Base-by-base conservation (phyloP, 2,329 filamentous ascomycete genomes). In the Huntiella moniliformis region DNA sequence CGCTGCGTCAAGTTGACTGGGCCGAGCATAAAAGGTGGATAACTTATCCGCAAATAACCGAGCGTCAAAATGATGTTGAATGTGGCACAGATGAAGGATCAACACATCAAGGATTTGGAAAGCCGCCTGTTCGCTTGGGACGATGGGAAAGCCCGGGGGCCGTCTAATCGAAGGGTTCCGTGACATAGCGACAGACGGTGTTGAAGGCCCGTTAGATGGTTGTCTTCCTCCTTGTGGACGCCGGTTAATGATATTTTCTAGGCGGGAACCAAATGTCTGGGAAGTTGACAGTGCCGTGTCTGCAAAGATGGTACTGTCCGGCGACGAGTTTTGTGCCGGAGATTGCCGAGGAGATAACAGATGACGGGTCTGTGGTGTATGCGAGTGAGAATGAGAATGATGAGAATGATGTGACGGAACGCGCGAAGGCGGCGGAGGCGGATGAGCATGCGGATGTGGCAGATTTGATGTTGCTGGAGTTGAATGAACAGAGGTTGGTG, bases 51-150 rank as follows among this genome's bases (percentile, higher is more conserved):
- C 38, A 12, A 18, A 52, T 42, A 54, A 44, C 16, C 54, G 49
- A 2, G 53, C 53, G 15, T 54, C 53, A 39, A 55, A 52, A 11
- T 54, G 54, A 34, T 53, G 53, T 38, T 53, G 53, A 16, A 54
- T 54, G 28, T 55, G 52, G 7, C 50, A 54, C 31, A 55, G 51
- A 41, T 55, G 52, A 28, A 53, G 34, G 33, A 54, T 53, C 39
- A 51, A 54, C 16, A 51, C 51, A 18, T 50, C 52, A 34, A 52
- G 50, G 12, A 55, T 42, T 13, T 46, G 50, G 8, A 50, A 50
- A 10, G 49, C 52, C 3, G 52, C 52, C 12, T 49, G 43, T 13
- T 53, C 52, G 1, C 49, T 51, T 4, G 52, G 51, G 1, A 53
- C 40, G 1, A 38, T 4, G 2, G 46, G 51, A 10, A 34, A 47